These are phyloP conservation scores for Coriolopsis trogii DNA, from an alignment of 1,284 basidiomycete genomes.

Conservation along the genomic window DNA sequence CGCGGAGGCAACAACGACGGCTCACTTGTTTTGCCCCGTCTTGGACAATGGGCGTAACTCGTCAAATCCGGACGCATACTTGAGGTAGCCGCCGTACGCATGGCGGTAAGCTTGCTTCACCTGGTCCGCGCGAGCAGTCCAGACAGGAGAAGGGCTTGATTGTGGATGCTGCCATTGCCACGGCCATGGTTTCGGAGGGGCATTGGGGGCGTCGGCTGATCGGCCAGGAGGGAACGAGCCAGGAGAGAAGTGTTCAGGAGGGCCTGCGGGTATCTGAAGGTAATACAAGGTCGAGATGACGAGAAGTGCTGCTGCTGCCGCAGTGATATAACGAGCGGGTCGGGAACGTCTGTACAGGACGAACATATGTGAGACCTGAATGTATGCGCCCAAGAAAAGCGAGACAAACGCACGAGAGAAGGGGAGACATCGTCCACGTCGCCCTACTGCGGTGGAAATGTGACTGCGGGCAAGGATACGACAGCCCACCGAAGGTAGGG, in stretches of 20 bases:
- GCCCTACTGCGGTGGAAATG: slow-evolving; percentile 8
- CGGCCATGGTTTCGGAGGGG: no score
- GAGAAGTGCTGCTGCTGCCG: slow-evolving; percentile 25
- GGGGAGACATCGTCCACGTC: slow-evolving; percentile 4
- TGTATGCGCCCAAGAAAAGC: not conserved
- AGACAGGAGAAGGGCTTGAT: slow-evolving; percentile 31
- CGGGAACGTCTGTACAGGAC: slow-evolving; percentile 25
- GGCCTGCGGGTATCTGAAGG: slow-evolving; percentile 23
- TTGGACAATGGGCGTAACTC: slow-evolving; percentile 61
- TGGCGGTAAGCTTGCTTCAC: slow-evolving; percentile 65
- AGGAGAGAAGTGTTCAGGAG: slow-evolving; percentile 13
- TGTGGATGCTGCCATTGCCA: not conserved
- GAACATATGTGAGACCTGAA: slow-evolving; percentile 4
- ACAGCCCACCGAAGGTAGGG: slow-evolving; percentile 7
- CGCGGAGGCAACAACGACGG: not conserved
- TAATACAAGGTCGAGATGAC: slow-evolving; percentile 29
- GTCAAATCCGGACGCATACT: slow-evolving; percentile 58
- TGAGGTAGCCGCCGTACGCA: slow-evolving; percentile 65
- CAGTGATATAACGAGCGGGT: slow-evolving; percentile 32
- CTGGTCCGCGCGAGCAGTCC: slow-evolving; percentile 55
- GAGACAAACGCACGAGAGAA: slow-evolving; percentile 13
- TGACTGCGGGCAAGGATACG: slow-evolving; percentile 5
- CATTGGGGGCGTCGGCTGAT: no score
- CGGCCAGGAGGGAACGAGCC: slow-evolving; percentile 3
- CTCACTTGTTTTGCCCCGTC: slow-evolving; percentile 53